Evolutionary conservation across 2,329 filamentous ascomycete species (phyloP).

Genomic region (Ophiostoma novo-ulmi): DNA sequence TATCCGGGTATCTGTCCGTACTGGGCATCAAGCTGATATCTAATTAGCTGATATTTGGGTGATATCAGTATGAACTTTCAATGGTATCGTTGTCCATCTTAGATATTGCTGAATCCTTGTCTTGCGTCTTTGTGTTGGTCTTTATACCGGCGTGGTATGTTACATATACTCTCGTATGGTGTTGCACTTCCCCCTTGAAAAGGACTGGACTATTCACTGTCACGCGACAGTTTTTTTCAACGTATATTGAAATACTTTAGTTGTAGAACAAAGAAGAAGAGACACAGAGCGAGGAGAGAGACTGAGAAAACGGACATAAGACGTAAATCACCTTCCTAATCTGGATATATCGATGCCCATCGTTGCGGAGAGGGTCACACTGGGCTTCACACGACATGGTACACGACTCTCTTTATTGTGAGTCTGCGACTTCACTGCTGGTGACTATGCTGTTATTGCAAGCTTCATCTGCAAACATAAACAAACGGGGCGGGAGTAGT

Average conservation of each 20-base stretch:
- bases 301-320: background rate
- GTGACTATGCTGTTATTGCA: background rate
- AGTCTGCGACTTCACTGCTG: background rate
- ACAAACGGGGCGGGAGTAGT: background rate
- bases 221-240: background rate
- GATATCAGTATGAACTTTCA: background rate
- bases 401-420: background rate
- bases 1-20: background rate
- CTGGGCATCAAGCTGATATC: background rate
- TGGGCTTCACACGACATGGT: background rate
- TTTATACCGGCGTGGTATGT: background rate
- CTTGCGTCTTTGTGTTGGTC: too few relatives aligned
- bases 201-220: background rate
- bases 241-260: background rate
- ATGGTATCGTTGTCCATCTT: background rate
- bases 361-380: constrained; percentile 5
- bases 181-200: background rate
- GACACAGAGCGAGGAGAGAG: background rate
- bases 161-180: background rate
- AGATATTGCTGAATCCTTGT: background rate
- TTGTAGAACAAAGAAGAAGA: background rate
- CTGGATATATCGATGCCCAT: background rate
- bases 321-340: background rate
- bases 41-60: background rate
- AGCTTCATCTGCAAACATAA: background rate